Evolutionary conservation across 805 yeast species (phyloP).

Genomic region (Blastobotrys attinorum): DNA sequence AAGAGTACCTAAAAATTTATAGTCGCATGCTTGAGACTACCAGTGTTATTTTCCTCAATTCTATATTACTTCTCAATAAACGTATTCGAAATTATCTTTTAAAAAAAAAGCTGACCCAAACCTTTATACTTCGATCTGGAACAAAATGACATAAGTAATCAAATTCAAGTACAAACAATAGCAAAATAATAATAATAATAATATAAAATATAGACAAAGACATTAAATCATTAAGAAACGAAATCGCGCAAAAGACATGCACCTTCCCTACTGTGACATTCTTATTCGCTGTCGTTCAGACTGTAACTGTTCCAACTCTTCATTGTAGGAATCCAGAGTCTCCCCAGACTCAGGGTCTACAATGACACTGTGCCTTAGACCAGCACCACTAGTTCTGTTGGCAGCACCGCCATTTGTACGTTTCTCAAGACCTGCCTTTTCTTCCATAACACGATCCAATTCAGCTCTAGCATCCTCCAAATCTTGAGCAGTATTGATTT

Average conservation of each 20-base stretch:
- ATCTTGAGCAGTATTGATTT: slow-evolving; percentile 20
- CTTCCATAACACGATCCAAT: slow-evolving; percentile 8
- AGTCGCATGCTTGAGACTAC: too few species aligned
- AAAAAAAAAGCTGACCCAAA: too few species aligned
- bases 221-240: too few species aligned
- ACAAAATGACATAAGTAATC: too few species aligned
- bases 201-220: too few species aligned
- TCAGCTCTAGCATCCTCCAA: slow-evolving; percentile 14
- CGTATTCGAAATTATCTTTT: too few species aligned
- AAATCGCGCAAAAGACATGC: too few species aligned
- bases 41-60: too few species aligned
- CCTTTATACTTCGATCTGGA: too few species aligned
- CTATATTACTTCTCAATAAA: too few species aligned
- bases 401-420: slow-evolving; percentile 6
- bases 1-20: background rate
- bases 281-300: slow-evolving; percentile 6
- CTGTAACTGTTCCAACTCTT: slow-evolving; percentile 15
- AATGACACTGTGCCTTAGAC: background rate
- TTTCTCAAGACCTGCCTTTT: slow-evolving; percentile 4
- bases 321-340: slow-evolving; percentile 11
- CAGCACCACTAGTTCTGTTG: background rate
- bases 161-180: too few species aligned
- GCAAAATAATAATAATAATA: too few species aligned
- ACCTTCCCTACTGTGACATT: background rate
- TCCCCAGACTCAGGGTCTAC: slow-evolving; percentile 14